Evolutionary conservation across 169 alveolate genomes (phyloP).

Genomic region (Cryptosporidium sp.): DNA sequence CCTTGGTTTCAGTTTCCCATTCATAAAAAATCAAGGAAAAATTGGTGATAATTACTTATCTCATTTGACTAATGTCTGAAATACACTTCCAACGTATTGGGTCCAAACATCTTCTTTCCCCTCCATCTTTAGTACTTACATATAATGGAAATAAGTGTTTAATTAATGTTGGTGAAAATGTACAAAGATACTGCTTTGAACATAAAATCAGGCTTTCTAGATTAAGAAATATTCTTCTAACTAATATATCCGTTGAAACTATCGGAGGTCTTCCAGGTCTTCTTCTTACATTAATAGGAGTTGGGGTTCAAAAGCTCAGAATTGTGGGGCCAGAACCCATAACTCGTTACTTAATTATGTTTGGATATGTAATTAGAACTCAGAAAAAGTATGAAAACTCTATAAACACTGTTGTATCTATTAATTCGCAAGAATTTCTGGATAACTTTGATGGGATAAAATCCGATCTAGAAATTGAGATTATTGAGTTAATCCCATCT

Average conservation of each 20-base stretch:
- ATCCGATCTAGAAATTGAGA: slow-evolving; percentile 53
- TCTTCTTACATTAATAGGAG: slow-evolving; percentile 84
- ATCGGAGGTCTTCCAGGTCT: slow-evolving; percentile 87
- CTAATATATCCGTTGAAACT: slow-evolving; percentile 81
- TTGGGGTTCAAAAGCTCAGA: slow-evolving; percentile 78
- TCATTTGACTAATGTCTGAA: slow-evolving; percentile 53
- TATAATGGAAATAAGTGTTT: slow-evolving; percentile 82
- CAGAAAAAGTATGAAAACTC: background rate
- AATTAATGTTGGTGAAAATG: slow-evolving; percentile 87
- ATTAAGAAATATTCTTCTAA: slow-evolving; percentile 80
- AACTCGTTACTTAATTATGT: slow-evolving; percentile 35
- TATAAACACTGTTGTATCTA: slow-evolving; percentile 17
- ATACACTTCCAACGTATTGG: slow-evolving; percentile 84
- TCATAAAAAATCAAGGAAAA: background rate
- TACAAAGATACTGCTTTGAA: slow-evolving; percentile 85
- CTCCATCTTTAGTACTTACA: slow-evolving; percentile 85
- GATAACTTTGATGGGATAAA: background rate
- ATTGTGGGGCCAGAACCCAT: slow-evolving; percentile 85
- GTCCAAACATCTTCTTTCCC: slow-evolving; percentile 83
- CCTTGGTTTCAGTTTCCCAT: background rate
- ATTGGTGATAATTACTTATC: background rate
- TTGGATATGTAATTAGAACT: slow-evolving; percentile 19
- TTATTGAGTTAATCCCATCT: slow-evolving; percentile 2
- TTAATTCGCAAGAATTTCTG: slow-evolving; percentile 2
- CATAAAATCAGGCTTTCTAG: slow-evolving; percentile 83